phyloP scores from a whole-genome alignment of 1,139 yeast genomes.

The Taphrina confusa region DNA sequence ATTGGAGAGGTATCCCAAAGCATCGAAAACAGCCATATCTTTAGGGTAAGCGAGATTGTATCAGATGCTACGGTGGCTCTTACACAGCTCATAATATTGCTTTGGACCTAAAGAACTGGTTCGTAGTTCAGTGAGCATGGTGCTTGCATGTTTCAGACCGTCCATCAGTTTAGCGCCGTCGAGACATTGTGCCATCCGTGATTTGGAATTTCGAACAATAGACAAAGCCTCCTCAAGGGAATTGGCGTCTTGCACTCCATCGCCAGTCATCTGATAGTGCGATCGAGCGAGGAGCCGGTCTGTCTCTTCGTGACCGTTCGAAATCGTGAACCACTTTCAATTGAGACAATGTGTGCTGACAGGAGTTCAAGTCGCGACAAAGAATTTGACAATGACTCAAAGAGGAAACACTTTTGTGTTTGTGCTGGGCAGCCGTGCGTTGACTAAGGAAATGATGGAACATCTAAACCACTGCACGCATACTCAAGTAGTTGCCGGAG shows the following conservation, averaged over 20 bases:
- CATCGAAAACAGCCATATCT: slow-evolving; percentile 65
- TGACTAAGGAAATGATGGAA: too few relatives aligned
- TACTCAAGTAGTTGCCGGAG: too few relatives aligned
- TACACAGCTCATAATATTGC: slow-evolving; percentile 89
- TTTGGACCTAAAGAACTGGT: slow-evolving; percentile 79
- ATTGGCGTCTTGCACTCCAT: slow-evolving; percentile 20
- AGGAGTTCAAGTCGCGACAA: too few relatives aligned
- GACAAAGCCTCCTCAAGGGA: slow-evolving; percentile 56
- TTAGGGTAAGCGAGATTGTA: background rate
- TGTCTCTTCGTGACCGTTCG: slow-evolving; percentile 5
- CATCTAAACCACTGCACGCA: too few relatives aligned
- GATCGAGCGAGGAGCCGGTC: slow-evolving; percentile 23
- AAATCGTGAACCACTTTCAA: slow-evolving; percentile 5
- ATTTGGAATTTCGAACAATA: slow-evolving; percentile 69
- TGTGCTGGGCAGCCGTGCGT: too few relatives aligned
- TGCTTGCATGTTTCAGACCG: slow-evolving; percentile 84
- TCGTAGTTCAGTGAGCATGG: slow-evolving; percentile 77
- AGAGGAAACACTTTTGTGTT: too few relatives aligned
- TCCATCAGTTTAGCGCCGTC: slow-evolving; percentile 75
- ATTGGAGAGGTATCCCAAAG: slow-evolving; percentile 66
- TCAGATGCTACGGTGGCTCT: slow-evolving; percentile 43
- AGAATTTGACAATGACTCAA: too few relatives aligned
- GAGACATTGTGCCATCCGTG: slow-evolving; percentile 74
- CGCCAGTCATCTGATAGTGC: slow-evolving; percentile 18
- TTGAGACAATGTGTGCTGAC: too few relatives aligned